Evolutionary conservation across 192 early-diverging fungal genomes (phyloP), one percentile per base, ranked within the genome.

Genomic region (Coemansia pectinata): DNA sequence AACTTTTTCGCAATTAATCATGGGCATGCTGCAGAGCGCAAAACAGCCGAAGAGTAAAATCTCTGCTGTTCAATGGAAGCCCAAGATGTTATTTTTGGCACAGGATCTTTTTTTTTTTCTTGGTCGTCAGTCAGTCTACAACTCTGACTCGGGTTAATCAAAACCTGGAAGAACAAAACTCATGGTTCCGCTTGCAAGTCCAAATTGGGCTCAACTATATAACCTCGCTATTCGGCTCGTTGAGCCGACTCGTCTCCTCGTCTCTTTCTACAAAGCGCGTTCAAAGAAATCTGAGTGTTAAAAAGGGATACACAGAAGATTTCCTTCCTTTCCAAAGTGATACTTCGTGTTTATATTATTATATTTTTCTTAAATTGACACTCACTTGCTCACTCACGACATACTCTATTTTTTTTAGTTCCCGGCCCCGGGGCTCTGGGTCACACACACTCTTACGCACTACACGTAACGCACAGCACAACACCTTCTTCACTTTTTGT

Each of bases 161-260:
- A 25, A 12, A 53, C 48, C 6, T 2, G 19, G 6, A 19, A 5
- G 27, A 27, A 27, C 27, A 27, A 27, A 39, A 39, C 10, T 9
- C 12, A n/a, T 14, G 42, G 42, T n/a, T 45, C 42, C 42, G 42
- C 27, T n/a, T 45, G 17, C 1, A 45, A 14, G n/a, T 52, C 50
- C 50, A 11, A 52, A 52, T 52, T 12, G 55, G 55, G 55, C 12
- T 29, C 8, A 8, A 53, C 23, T 9, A 10, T 11, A 23, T 5
- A 10, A 23, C 4, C 12, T 33, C 31, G 27, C 4, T 11, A 1
- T 19, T 58, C 55, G 55, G 55, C 31, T 58, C 55, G 7, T 6
- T 15, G 55, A 58, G 55, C 55, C 52, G 25, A 7, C 55, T 58
- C 55, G 55, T 58, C 55, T 58, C 29, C 55, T 58, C 55, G 47